Evolutionary conservation across 2,329 filamentous ascomycete species (phyloP), one percentile per base, ranked within the genome.

Genomic region (Pseudogymnoascus destructans): DNA sequence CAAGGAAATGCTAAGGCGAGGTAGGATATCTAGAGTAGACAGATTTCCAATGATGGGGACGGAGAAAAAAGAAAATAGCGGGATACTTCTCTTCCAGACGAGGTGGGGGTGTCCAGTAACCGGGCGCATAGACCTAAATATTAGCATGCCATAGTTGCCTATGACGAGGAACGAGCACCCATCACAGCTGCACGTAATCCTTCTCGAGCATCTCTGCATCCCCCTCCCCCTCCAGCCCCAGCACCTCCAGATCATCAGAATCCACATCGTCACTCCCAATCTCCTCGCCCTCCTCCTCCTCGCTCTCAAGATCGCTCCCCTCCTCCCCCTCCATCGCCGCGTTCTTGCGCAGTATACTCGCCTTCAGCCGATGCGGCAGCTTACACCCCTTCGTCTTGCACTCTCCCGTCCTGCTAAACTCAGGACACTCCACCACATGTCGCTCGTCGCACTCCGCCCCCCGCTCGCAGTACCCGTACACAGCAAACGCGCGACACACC

Each of bases 361-460:
- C 90, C 73, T 88, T 84, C 74, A 93, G 88, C 70, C 92, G 82
- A 73, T 98, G 93, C 60, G 84, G 86, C 58, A 95, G 79, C 70
- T 86, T 87, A 76, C 92, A 97, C 64, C 85, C 84, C 72, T 85
- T 83, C 70, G 80, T 83, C 70, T 83, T 84, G 80, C 93, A 98
- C 62, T 78, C 76, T 66, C 92, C 92, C 61, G 81, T 89, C 73
- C 95, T 95, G 79, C 89, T 88, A 76, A 95, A 96, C 70, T 95
- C 87, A 62, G 93, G 92, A 72, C 93, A 97, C 72, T 97, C 92
- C 73, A 86, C 86, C 59, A 92, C 86, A 74, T 98, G 93, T 61
- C 90, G 86, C 63, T 93, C 83, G 61, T 81, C 73, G 73, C 93
- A 97, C 58, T 77, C 73, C 59, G 79, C 78, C 61, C 92, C 93